Evolutionary conservation across 441 rosid genomes (phyloP), one percentile per base, ranked within the genome.

Genomic region (Populus tomentosa): DNA sequence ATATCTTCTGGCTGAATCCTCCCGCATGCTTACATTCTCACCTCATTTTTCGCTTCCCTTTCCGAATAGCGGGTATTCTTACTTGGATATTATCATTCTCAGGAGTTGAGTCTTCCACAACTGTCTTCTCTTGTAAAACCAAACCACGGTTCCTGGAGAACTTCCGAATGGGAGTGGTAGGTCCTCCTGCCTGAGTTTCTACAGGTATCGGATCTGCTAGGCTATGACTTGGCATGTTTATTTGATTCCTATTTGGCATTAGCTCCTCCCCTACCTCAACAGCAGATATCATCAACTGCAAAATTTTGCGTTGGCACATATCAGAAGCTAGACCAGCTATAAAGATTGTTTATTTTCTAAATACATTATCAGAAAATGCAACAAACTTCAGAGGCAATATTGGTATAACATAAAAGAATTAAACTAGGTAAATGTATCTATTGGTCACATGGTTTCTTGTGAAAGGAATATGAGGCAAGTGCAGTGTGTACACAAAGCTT

Each of bases 171-270:
- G 85, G 88, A 23, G 86, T 80, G 26, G 78, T 73, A 2, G 83
- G 50, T 26, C 40, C 70, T 35, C 67, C 71, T 72, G 42, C 79
- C 75, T 69, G 81, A 71, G 80, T 73, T 74, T 76, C 80, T 69
- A 38, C 67, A 75, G 59, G 70, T 72, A 42, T 66, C 46, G 65
- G 24, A n/a, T 61, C 65, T 30, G 18, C 68, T 38, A 33, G 38
- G 32, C 36, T 77, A 80, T 70, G 83, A 70, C 73, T 67, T 69
- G 67, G 28, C 65, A 26, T 65, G 68, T 72, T 75, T 63, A 73
- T 73, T 42, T 80, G 80, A 67, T 77, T 83, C 81, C 93, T 83
- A 32, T 83, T 75, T 50, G 87, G 90, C 90, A 88, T 85, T 35
- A 84, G 70, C 82, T 89, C 90, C 79, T 84, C 84, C 9, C 86